phyloP scores from a whole-genome alignment of 495 filamentous ascomycete species.

The Xylaria sp. region DNA sequence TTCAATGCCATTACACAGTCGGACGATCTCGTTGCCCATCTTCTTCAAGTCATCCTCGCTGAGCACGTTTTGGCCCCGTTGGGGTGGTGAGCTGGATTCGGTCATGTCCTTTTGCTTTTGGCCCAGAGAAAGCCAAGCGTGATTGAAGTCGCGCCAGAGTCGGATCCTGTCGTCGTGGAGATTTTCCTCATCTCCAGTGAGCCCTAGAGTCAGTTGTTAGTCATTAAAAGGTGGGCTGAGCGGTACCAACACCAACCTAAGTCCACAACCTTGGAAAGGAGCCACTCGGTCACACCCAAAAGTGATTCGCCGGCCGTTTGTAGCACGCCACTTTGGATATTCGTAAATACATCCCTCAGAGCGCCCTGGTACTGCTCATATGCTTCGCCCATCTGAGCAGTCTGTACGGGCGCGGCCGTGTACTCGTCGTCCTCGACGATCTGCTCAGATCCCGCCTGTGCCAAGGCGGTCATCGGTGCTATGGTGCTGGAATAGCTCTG shows the following conservation, averaged over 20 bases:
- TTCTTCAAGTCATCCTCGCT: conserved; percentile 71
- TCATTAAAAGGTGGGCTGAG: conserved; percentile 22
- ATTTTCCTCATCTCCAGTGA: conserved; percentile 71
- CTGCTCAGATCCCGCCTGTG: conserved; percentile 47
- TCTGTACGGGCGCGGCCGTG: conserved; percentile 15
- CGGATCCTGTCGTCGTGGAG: conserved; percentile 74
- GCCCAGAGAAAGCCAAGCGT: conserved; percentile 87
- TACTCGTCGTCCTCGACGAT: conserved; percentile 39
- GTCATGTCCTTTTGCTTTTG: conserved; percentile 87
- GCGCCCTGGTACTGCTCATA: conserved; percentile 76
- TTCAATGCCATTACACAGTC: conserved; percentile 85
- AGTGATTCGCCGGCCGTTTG: conserved; percentile 75
- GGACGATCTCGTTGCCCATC: conserved; percentile 82
- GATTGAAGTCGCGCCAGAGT: conserved; percentile 95
- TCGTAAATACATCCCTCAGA: conserved; percentile 76
- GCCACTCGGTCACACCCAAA: conserved; percentile 82
- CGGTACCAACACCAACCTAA: conserved; percentile 70
- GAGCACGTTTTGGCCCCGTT: conserved; percentile 70
- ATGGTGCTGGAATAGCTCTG: conserved; percentile 55
- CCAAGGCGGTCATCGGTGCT: conserved; percentile 49
- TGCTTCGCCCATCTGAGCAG: conserved; percentile 62
- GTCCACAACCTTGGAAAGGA: conserved; percentile 79
- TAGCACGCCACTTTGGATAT: conserved; percentile 75
- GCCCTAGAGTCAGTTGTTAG: conserved; percentile 43
- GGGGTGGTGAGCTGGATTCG: conserved; percentile 63